phyloP scores from a whole-genome alignment of 352 stramenopile species.

The Phytophthora melonis region DNA sequence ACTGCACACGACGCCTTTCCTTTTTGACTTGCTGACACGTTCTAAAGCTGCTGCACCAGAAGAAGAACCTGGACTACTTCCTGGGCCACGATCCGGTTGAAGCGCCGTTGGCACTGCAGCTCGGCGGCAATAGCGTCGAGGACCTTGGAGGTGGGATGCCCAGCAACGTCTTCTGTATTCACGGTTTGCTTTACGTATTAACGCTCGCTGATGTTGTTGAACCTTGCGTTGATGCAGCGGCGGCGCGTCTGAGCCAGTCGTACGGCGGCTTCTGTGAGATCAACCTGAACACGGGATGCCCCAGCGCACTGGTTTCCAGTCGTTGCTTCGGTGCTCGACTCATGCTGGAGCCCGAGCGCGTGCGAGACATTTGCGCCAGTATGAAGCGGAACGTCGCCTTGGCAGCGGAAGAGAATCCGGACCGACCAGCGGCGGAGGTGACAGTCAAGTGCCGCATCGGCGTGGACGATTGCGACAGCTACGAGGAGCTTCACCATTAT shows the following conservation, averaged over 20 bases:
- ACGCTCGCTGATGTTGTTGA: constrained; percentile 2
- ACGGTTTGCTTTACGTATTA: neutral
- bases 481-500: constrained; percentile 94
- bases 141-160: constrained; percentile 65
- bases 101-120: constrained; percentile 93
- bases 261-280: constrained; percentile 95
- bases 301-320: constrained; percentile 82
- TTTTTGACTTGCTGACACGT: neutral
- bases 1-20: neutral
- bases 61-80: constrained; percentile 91
- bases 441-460: constrained; percentile 99
- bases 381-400: constrained; percentile 69
- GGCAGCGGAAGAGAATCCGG: constrained; percentile 33
- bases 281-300: constrained; percentile 98
- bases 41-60: constrained; percentile 78
- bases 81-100: constrained; percentile 87
- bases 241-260: constrained; percentile 72
- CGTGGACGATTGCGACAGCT: constrained; percentile 94
- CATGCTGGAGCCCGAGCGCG: constrained; percentile 97
- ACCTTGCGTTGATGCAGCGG: constrained; percentile 48
- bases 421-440: constrained; percentile 62
- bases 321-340: constrained; percentile 97
- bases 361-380: constrained; percentile 92
- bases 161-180: neutral
- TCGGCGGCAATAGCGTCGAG: constrained; percentile 93